A percentile compares a stretch with the other conserved stretches of the same genome.
Conservation (phyloP, 257 asterid genomes). For the Solanum bulbocastanum region DNA sequence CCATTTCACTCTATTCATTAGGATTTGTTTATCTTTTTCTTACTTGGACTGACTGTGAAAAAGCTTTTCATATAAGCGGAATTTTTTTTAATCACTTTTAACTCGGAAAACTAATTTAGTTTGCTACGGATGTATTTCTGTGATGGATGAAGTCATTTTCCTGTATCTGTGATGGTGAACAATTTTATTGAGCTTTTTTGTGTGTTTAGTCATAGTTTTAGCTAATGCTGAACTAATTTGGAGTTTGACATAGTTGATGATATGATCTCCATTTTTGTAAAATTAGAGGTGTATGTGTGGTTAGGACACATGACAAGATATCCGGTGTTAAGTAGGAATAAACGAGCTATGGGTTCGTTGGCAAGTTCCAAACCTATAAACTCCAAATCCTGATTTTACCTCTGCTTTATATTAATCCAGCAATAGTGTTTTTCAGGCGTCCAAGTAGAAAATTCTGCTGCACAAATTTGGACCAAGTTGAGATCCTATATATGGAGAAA, state of each 20-base stretch:
- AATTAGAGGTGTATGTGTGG: neutral
- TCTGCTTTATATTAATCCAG: neutral
- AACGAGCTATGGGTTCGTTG: neutral
- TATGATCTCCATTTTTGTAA: neutral
- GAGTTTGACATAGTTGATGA: neutral
- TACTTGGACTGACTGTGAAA: neutral
- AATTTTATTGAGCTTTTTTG: neutral
- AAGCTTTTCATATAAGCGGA: neutral
- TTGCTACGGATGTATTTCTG: neutral
- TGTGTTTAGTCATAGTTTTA: neutral
- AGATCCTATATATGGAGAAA: slow-evolving; percentile 28
- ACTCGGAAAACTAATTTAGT: neutral
- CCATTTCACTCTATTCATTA: neutral
- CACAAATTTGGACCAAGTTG: neutral
- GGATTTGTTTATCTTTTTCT: neutral
- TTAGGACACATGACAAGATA: neutral
- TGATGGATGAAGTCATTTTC: neutral
- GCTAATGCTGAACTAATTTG: neutral
- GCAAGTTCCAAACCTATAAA: neutral
- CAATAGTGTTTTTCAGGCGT: neutral
- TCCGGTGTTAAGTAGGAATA: neutral
- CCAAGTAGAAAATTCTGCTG: neutral
- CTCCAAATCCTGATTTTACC: neutral
- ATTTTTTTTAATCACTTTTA: neutral
- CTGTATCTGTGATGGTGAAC: neutral